These are phyloP conservation scores for Populus hybrid DNA, from an alignment of 441 rosid species.

Conservation along the genomic window DNA sequence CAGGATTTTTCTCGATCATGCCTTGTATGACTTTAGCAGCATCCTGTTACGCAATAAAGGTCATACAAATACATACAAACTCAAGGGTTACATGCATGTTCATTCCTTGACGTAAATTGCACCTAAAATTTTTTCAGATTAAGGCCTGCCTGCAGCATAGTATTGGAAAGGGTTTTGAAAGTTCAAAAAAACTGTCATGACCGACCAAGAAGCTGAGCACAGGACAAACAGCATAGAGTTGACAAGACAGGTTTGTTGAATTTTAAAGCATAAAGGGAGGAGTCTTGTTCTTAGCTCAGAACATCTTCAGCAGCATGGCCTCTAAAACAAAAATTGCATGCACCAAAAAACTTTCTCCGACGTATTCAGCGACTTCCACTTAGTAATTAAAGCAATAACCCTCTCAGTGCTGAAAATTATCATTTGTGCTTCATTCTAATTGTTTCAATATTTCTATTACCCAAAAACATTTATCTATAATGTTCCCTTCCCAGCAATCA, in stretches of 20 bases:
- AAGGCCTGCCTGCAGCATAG: not conserved
- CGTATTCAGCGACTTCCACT: not conserved
- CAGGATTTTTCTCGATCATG: slow-evolving; percentile 75
- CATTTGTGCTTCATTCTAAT: not conserved
- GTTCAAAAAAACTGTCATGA: not conserved
- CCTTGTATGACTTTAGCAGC: slow-evolving; percentile 62
- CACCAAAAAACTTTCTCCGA: not conserved
- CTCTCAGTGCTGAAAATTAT: not conserved
- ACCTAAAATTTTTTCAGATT: not conserved
- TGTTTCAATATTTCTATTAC: not conserved
- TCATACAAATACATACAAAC: not conserved
- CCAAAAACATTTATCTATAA: not conserved
- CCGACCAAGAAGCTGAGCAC: not conserved
- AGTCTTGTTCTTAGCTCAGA: no score
- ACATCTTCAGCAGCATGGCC: not conserved
- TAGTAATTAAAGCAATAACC: not conserved
- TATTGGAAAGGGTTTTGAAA: not conserved
- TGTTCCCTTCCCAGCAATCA: not conserved
- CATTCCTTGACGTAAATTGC: not conserved
- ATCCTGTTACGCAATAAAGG: slow-evolving; percentile 43
- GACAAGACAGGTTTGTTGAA: not conserved
- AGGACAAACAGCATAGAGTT: not conserved
- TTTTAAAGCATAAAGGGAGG: no score
- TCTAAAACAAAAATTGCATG: not conserved
- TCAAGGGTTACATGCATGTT: not conserved